Conservation (phyloP, 805 yeast species). For the Candida patagonica region DNA sequence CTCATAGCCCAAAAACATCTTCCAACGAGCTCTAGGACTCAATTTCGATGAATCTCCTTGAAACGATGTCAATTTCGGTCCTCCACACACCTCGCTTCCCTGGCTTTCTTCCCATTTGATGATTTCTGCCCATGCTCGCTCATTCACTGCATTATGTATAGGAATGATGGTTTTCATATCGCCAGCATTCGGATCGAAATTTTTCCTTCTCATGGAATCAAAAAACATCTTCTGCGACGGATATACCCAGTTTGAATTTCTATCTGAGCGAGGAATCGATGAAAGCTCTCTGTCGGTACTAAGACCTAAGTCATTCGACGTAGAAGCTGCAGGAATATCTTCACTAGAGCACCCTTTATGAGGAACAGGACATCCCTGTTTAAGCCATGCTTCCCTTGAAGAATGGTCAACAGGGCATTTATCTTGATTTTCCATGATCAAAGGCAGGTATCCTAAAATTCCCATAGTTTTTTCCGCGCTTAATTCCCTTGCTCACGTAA, state of each 20-base stretch:
- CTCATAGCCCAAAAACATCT: conserved; percentile 51
- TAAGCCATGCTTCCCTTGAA: conserved; percentile 22
- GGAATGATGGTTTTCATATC: conserved; percentile 93
- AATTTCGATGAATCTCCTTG: conserved; percentile 79
- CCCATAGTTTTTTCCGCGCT: no score
- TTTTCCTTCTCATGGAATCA: conserved; percentile 87
- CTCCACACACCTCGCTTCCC: conserved; percentile 51
- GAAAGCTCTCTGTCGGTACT: conserved; percentile 71
- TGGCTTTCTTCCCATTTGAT: conserved; percentile 60
- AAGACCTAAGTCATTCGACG: conserved; percentile 27
- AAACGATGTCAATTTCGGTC: conserved; percentile 73
- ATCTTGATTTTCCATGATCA: conserved; percentile 2
- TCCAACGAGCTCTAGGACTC: conserved; percentile 79
- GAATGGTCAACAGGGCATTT: conserved; percentile 48
- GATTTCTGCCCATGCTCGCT: conserved; percentile 82
- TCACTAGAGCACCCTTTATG: conserved; percentile 29
- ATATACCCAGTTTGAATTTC: conserved; percentile 73
- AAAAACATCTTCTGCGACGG: conserved; percentile 93
- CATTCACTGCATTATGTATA: conserved; percentile 88
- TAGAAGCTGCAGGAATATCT: conserved; percentile 10
- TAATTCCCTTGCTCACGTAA: no score
- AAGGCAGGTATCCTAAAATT: no score
- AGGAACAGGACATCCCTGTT: conserved; percentile 58
- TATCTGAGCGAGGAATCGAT: conserved; percentile 72
- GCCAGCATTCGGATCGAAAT: conserved; percentile 69